These are phyloP conservation scores for Ganoderma sinense DNA, from an alignment of 1,284 basidiomycete genomes.

Conservation along the genomic window DNA sequence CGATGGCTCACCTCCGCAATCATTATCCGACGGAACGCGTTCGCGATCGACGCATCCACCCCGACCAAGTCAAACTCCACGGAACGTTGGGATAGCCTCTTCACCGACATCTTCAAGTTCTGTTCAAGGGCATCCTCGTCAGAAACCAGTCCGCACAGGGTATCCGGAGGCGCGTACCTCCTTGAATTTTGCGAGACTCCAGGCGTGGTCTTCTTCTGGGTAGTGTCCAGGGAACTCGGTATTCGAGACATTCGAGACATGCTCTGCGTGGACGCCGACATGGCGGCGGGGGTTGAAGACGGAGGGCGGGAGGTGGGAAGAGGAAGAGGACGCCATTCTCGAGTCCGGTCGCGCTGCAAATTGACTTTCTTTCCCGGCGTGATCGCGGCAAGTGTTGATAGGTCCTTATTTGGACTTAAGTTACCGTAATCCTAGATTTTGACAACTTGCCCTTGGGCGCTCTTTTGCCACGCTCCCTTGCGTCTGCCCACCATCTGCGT, in stretches of 20 bases:
- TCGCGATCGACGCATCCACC: constrained; percentile 96
- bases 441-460: background rate
- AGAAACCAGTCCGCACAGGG: background rate
- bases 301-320: constrained; percentile 37
- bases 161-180: constrained; percentile 57
- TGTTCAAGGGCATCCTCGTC: constrained; percentile 39
- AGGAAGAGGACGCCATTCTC: constrained; percentile 38
- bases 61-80: constrained; percentile 97
- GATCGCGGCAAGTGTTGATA: background rate
- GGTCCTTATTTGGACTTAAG: background rate
- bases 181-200: constrained; percentile 81
- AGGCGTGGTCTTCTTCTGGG: constrained; percentile 84
- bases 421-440: background rate
- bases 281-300: constrained; percentile 49
- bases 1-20: constrained; percentile 85
- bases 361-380: constrained; percentile 25
- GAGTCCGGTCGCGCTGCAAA: constrained; percentile 20
- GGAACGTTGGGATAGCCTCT: constrained; percentile 80
- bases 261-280: constrained; percentile 72
- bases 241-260: constrained; percentile 83
- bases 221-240: constrained; percentile 91
- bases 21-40: constrained; percentile 91
- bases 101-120: constrained; percentile 79
- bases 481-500: background rate
- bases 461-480: background rate